Evolutionary conservation across 371 early-diverging fungal species (phyloP).

Genomic region (Saksenaea vasiformis): DNA sequence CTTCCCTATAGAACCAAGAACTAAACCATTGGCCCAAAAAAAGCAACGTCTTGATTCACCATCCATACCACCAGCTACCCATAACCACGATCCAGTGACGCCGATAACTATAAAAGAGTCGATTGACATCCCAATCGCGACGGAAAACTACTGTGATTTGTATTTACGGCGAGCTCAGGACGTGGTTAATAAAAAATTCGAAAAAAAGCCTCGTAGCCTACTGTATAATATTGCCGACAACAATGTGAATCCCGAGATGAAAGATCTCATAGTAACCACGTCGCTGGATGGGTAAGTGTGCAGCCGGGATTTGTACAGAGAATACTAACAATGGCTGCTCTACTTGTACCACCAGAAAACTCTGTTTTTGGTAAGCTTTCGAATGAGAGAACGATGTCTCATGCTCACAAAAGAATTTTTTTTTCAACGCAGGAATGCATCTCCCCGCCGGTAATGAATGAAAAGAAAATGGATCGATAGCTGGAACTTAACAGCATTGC

Average conservation of each 20-base stretch:
- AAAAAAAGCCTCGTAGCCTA: constrained; percentile 36
- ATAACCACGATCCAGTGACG: neutral
- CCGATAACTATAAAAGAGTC: neutral
- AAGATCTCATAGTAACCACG: constrained; percentile 33
- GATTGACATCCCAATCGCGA: constrained; percentile 1
- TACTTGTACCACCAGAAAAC: constrained; percentile 14
- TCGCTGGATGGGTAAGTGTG: constrained; percentile 28
- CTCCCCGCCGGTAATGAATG: constrained; percentile 12
- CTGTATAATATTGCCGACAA: constrained; percentile 27
- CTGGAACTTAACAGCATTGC: neutral
- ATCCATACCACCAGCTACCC: neutral
- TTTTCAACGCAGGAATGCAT: constrained; percentile 14
- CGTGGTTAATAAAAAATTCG: constrained; percentile 6
- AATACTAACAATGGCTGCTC: neutral
- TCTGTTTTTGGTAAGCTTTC: constrained; percentile 37
- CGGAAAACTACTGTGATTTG: constrained; percentile 15
- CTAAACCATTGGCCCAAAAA: neutral
- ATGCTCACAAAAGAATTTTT: neutral
- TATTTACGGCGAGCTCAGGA: constrained; percentile 13
- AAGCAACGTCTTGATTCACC: neutral
- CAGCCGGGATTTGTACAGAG: neutral
- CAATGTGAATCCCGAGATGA: constrained; percentile 6
- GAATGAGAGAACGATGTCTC: neutral
- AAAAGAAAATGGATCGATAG: neutral
- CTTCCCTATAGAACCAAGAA: neutral